Conservation (phyloP, 1,139 yeast species). For the Blastobotrys malaysiensis region DNA sequence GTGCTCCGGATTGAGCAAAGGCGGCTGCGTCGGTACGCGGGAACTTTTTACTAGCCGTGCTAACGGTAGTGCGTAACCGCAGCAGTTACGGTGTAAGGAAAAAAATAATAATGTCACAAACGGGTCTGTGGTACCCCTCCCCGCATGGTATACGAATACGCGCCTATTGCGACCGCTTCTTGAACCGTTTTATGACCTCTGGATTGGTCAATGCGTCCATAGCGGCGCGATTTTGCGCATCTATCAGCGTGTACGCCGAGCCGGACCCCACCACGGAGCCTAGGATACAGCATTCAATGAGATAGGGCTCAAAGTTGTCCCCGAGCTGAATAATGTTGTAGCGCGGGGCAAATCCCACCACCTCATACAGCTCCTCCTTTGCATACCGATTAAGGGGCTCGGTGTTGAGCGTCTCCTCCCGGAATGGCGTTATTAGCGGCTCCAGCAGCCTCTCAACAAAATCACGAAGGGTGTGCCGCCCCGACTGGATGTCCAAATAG, state of each 20-base stretch:
- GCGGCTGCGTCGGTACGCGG: too few relatives aligned
- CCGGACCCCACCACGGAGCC: conserved; percentile 11
- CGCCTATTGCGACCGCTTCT: not conserved
- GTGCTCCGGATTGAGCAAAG: too few relatives aligned
- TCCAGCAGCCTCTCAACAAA: conserved; percentile 5
- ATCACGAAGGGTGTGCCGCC: not conserved
- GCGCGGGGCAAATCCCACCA: conserved; percentile 8
- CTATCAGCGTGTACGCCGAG: not conserved
- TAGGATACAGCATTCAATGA: conserved; percentile 9
- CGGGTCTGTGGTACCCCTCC: not conserved
- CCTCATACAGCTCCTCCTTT: conserved; percentile 6
- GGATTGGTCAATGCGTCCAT: conserved; percentile 8
- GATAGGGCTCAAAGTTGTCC: not conserved
- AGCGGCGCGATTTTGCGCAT: conserved; percentile 8
- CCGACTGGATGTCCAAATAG: conserved; percentile 1
- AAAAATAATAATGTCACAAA: not conserved
- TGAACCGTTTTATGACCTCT: conserved; percentile 3
- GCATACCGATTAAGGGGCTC: conserved; percentile 6
- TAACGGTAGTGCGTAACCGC: not conserved
- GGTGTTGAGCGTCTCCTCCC: not conserved
- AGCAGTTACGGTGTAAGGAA: not conserved
- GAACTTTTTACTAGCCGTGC: not conserved
- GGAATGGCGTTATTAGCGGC: conserved; percentile 4
- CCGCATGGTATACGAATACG: too few relatives aligned
- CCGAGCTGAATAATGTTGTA: conserved; percentile 8